These are phyloP conservation scores for Zygosaccharomyces pseudorouxii DNA, from an alignment of 805 yeast species.

Conservation along the genomic window DNA sequence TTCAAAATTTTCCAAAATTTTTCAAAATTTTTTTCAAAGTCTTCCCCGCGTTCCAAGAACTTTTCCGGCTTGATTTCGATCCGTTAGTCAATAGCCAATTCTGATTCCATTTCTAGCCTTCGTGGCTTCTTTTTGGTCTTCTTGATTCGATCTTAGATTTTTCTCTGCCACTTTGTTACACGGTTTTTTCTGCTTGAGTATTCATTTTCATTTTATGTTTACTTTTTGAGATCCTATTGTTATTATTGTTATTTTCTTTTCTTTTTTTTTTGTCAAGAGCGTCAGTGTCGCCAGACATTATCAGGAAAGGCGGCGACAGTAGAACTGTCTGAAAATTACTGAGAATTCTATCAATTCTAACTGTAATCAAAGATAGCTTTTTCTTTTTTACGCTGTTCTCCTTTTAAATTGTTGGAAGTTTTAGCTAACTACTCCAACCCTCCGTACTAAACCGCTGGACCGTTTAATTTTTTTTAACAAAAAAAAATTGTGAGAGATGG, in stretches of 20 bases:
- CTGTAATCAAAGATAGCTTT: background rate
- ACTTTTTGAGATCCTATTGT: background rate
- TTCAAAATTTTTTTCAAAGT: slow-evolving; percentile 2
- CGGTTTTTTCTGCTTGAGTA: background rate
- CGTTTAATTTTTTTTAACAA: slow-evolving; percentile 4
- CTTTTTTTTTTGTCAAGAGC: slow-evolving; percentile 6
- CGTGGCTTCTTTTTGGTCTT: background rate
- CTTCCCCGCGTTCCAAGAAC: background rate
- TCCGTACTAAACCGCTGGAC: background rate
- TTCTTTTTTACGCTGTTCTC: background rate
- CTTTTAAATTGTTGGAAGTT: slow-evolving; percentile 15
- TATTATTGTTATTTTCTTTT: slow-evolving; percentile 1
- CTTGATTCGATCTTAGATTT: background rate
- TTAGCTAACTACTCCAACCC: slow-evolving; percentile 20
- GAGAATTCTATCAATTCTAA: background rate
- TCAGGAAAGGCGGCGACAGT: slow-evolving; percentile 3
- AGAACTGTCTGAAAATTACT: slow-evolving; percentile 1
- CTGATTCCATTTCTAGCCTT: background rate
- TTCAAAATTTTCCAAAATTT: slow-evolving; percentile 8
- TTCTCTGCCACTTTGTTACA: background rate
- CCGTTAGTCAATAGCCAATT: background rate
- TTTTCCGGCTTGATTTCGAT: slow-evolving; percentile 1
- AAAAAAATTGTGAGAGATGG: slow-evolving; percentile 38
- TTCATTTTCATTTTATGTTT: slow-evolving; percentile 1
- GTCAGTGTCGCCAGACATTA: slow-evolving; percentile 5